These are phyloP conservation scores for Barnettozyma vustinii DNA, from an alignment of 805 yeast genomes.

Conservation along the genomic window DNA sequence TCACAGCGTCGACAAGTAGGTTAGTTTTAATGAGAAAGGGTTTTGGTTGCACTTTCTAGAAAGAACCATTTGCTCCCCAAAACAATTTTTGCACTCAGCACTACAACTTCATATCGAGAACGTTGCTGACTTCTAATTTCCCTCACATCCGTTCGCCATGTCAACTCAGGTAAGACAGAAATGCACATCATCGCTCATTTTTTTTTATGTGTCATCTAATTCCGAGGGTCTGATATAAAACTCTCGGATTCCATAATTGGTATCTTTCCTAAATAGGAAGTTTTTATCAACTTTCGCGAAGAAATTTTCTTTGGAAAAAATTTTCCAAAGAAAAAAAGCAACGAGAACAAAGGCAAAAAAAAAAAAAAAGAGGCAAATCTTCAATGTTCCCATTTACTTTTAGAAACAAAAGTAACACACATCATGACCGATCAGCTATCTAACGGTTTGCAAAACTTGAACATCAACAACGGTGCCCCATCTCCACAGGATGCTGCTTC, in stretches of 20 bases:
- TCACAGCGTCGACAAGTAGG: too few relatives aligned
- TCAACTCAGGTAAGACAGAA: background rate
- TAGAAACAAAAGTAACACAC: background rate
- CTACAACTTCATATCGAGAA: background rate
- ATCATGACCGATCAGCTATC: slow-evolving; percentile 48
- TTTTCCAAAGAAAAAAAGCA: slow-evolving; percentile 1
- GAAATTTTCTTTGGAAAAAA: background rate
- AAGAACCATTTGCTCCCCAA: background rate
- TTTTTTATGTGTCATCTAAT: background rate
- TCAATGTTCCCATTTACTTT: background rate
- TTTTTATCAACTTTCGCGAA: background rate
- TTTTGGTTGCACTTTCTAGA: background rate
- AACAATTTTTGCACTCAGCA: too few relatives aligned
- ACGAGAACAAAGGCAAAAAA: slow-evolving; percentile 3
- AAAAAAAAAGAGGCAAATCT: slow-evolving; percentile 5
- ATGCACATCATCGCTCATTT: background rate
- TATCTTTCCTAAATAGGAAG: background rate
- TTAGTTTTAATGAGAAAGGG: background rate
- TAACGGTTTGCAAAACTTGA: slow-evolving; percentile 51
- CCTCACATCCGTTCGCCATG: background rate
- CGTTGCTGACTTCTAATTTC: background rate
- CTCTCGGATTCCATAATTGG: background rate
- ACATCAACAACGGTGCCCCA: slow-evolving; percentile 35
- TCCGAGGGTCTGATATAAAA: background rate
- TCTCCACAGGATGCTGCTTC: slow-evolving; percentile 11